These are phyloP conservation scores for Aspergillus eucalypticola DNA, from an alignment of 2,329 filamentous ascomycete genomes.

Conservation along the genomic window DNA sequence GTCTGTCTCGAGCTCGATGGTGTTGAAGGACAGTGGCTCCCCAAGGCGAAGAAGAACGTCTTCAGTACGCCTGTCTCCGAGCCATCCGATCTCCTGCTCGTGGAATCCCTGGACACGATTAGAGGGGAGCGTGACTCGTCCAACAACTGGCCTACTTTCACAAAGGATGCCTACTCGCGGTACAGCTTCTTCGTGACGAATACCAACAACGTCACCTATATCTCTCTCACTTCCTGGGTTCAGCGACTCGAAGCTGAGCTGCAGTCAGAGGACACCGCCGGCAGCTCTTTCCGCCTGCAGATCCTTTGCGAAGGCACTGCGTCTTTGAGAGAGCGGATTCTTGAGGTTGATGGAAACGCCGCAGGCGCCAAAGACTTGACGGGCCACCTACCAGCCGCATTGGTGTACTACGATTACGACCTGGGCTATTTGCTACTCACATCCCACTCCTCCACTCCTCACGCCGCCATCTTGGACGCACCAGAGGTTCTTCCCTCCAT, in stretches of 20 bases:
- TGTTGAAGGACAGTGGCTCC: conserved; percentile 64
- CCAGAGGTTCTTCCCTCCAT: conserved; percentile 39
- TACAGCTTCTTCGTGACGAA: conserved; percentile 63
- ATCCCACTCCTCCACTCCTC: conserved; percentile 48
- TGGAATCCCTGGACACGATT: conserved; percentile 48
- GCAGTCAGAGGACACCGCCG: conserved; percentile 51
- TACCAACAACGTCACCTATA: conserved; percentile 53
- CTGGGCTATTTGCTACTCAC: conserved; percentile 61
- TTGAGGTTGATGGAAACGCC: conserved; percentile 41
- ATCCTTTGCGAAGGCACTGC: conserved; percentile 55
- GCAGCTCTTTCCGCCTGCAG: conserved; percentile 58
- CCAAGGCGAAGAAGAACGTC: conserved; percentile 44
- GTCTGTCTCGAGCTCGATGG: conserved; percentile 63
- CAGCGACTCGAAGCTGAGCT: conserved; percentile 59
- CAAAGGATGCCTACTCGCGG: conserved; percentile 54
- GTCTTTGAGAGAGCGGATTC: conserved; percentile 51
- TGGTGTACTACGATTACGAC: conserved; percentile 59
- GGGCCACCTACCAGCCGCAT: conserved; percentile 47
- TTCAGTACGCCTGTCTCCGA: conserved; percentile 46
- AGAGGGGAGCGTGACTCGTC: conserved; percentile 25
- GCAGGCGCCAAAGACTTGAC: conserved; percentile 20
- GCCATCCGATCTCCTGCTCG: conserved; percentile 44
- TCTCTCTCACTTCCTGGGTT: conserved; percentile 60
- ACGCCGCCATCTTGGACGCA: conserved; percentile 55
- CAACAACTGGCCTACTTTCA: conserved; percentile 56